Evolutionary conservation across 805 yeast genomes (phyloP).

Genomic region (Candida dajiaensis): DNA sequence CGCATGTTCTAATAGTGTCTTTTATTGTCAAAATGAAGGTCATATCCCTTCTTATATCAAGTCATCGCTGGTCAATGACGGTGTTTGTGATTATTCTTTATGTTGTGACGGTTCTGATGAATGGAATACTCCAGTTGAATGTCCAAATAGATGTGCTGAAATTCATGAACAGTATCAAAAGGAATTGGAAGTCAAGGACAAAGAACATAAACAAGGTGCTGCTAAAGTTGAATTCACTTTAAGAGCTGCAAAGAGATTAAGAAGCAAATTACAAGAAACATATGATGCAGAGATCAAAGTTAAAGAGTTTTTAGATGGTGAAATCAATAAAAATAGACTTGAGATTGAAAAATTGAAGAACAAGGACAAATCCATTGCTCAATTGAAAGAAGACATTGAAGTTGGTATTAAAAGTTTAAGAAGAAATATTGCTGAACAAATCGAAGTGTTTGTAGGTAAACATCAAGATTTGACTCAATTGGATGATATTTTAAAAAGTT

Average conservation of each 20-base stretch:
- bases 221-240: constrained; percentile 14
- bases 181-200: constrained; percentile 3
- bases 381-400: constrained; percentile 7
- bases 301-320: constrained; percentile 6
- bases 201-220: constrained; percentile 14
- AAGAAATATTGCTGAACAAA: constrained; percentile 13
- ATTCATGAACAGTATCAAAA: constrained; percentile 20
- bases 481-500: constrained; percentile 36
- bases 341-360: neutral
- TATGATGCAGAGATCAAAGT: constrained; percentile 10
- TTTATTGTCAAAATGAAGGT: constrained; percentile 78
- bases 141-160: constrained; percentile 24
- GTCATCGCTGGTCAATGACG: constrained; percentile 72
- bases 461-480: constrained; percentile 18
- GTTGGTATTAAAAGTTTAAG: constrained; percentile 4
- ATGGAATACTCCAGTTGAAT: constrained; percentile 22
- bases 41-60: constrained; percentile 58
- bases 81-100: constrained; percentile 79
- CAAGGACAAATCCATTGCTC: neutral
- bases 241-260: constrained; percentile 19
- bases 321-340: constrained; percentile 3
- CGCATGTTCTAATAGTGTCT: constrained; percentile 56
- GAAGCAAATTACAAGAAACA: constrained; percentile 25
- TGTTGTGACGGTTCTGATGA: constrained; percentile 98
- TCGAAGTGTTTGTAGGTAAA: constrained; percentile 18